These are phyloP conservation scores for Moelleriella libera DNA, from an alignment of 2,329 filamentous ascomycete species.

Conservation along the genomic window DNA sequence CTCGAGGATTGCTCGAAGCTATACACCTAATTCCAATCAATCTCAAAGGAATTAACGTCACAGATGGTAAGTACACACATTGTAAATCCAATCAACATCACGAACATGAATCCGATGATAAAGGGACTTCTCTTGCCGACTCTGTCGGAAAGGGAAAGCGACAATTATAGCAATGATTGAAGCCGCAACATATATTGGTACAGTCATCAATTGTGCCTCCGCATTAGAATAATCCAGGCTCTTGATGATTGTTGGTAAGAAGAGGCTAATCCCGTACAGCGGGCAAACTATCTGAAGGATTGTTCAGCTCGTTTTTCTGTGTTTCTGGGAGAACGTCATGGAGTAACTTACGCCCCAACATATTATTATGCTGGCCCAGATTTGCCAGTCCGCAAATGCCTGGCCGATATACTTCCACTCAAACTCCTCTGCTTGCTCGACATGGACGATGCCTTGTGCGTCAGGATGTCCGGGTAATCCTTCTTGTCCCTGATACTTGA, in stretches of 20 bases:
- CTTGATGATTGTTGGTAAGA: slow-evolving; percentile 51
- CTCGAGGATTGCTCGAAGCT: slow-evolving; percentile 38
- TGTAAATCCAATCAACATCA: slow-evolving; percentile 42
- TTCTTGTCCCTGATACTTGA: slow-evolving; percentile 46
- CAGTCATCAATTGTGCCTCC: slow-evolving; percentile 49
- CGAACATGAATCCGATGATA: slow-evolving; percentile 35
- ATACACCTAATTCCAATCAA: slow-evolving; percentile 34
- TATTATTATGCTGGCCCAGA: slow-evolving; percentile 44
- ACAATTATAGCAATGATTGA: slow-evolving; percentile 40
- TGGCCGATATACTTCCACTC: slow-evolving; percentile 61
- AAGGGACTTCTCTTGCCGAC: slow-evolving; percentile 39
- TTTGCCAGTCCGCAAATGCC: slow-evolving; percentile 70
- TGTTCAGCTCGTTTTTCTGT: neutral
- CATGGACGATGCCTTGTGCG: slow-evolving; percentile 8
- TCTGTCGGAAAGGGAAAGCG: slow-evolving; percentile 39
- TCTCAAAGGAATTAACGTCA: too few relatives aligned
- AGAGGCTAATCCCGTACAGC: slow-evolving; percentile 40
- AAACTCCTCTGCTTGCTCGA: slow-evolving; percentile 61
- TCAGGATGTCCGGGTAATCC: slow-evolving; percentile 5
- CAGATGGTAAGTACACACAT: slow-evolving; percentile 21
- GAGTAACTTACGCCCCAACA: slow-evolving; percentile 43
- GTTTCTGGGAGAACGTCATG: too few relatives aligned
- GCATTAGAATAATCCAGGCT: slow-evolving; percentile 42
- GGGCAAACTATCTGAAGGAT: slow-evolving; percentile 31
- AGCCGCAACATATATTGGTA: slow-evolving; percentile 46